Conservation (phyloP, 2,329 filamentous ascomycete species). For the Aspergillus amoenus region DNA sequence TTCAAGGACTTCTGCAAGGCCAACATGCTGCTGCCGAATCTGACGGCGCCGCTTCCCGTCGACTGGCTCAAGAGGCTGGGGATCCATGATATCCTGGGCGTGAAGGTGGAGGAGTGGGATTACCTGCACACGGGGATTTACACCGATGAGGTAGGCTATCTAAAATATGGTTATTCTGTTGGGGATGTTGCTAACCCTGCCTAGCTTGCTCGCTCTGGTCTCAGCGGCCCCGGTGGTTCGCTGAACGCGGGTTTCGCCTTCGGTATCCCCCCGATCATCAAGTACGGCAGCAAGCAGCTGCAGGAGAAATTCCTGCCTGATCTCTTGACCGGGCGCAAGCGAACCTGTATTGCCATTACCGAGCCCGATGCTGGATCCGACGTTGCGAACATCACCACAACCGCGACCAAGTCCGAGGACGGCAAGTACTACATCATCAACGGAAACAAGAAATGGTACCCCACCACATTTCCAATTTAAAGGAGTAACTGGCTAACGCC, state of each 20-base stretch:
- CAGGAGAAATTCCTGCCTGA: conserved; percentile 69
- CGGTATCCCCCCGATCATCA: conserved; percentile 69
- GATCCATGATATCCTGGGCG: conserved; percentile 65
- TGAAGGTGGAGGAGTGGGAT: conserved; percentile 72
- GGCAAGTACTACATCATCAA: conserved; percentile 70
- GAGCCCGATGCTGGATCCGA: conserved; percentile 73
- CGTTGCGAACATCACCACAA: conserved; percentile 71
- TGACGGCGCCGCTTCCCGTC: conserved; percentile 68
- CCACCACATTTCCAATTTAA: not conserved
- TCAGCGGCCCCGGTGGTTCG: conserved; percentile 63
- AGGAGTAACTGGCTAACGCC: conserved; percentile 8
- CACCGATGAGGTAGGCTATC: conserved; percentile 57
- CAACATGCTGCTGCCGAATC: conserved; percentile 69
- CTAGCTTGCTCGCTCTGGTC: conserved; percentile 63
- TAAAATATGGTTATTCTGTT: not conserved
- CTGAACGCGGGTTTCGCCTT: conserved; percentile 72
- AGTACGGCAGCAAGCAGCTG: conserved; percentile 62
- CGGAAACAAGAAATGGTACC: conserved; percentile 72
- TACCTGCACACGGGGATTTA: conserved; percentile 71
- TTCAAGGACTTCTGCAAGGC: conserved; percentile 63
- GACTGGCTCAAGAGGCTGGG: conserved; percentile 66
- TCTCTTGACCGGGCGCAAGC: conserved; percentile 64
- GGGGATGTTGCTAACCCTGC: not conserved
- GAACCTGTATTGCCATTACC: conserved; percentile 74
- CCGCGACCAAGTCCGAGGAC: conserved; percentile 60